These are phyloP conservation scores for Cryptococcus neoformans DNA, from an alignment of 1,284 basidiomycete species.

Conservation along the genomic window DNA sequence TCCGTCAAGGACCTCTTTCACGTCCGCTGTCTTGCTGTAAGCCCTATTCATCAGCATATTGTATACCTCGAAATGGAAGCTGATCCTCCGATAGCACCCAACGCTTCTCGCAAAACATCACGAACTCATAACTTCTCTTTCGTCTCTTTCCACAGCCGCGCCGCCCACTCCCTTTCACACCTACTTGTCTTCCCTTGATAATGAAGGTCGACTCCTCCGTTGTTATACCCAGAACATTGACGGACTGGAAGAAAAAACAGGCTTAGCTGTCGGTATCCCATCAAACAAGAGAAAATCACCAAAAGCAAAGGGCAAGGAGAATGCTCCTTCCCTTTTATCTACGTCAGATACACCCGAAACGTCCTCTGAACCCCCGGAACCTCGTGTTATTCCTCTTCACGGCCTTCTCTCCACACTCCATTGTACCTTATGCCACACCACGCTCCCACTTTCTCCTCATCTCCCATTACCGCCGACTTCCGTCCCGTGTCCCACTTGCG, in stretches of 20 bases:
- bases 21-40: slow-evolving; percentile 80
- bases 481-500: slow-evolving; percentile 77
- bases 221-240: slow-evolving; percentile 97
- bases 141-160: slow-evolving; percentile 67
- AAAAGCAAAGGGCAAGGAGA: not conserved
- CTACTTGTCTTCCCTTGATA: slow-evolving; percentile 70
- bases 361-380: slow-evolving; percentile 31
- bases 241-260: slow-evolving; percentile 78
- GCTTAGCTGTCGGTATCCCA: slow-evolving; percentile 56
- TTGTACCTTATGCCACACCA: slow-evolving; percentile 75
- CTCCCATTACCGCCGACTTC: slow-evolving; percentile 53
- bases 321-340: not conserved
- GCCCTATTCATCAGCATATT: slow-evolving; percentile 35
- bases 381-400: slow-evolving; percentile 85
- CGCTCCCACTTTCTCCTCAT: slow-evolving; percentile 62
- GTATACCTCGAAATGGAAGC: too few relatives aligned
- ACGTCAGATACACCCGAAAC: not conserved
- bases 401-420: slow-evolving; percentile 77
- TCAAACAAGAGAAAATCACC: not conserved
- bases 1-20: slow-evolving; percentile 87
- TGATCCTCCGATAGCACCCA: slow-evolving; percentile 19
- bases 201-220: slow-evolving; percentile 71
- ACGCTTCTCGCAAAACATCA: slow-evolving; percentile 68
- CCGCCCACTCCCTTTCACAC: slow-evolving; percentile 79
- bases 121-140: slow-evolving; percentile 74